These are phyloP conservation scores for Peniophora sp. DNA, from an alignment of 1,284 basidiomycete genomes.

Conservation along the genomic window DNA sequence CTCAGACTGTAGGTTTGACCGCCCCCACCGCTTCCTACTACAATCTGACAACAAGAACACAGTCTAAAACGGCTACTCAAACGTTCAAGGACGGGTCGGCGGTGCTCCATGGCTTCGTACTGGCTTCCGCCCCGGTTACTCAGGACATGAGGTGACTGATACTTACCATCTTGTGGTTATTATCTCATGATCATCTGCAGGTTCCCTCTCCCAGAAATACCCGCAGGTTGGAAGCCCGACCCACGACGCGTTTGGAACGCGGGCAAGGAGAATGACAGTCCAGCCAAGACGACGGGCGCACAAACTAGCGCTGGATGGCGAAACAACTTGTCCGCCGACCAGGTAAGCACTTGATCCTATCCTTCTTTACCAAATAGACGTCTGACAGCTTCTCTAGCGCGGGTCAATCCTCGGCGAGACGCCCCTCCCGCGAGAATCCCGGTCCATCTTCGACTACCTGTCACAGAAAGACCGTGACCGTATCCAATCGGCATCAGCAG, in stretches of 20 bases:
- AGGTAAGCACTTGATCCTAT: conserved; percentile 34
- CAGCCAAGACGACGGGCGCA: conserved; percentile 8
- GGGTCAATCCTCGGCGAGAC: conserved; percentile 81
- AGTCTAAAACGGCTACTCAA: conserved; percentile 9
- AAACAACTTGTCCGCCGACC: conserved; percentile 48
- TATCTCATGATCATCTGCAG: conserved; percentile 29
- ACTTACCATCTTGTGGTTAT: conserved; percentile 10
- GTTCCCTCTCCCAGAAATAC: conserved; percentile 77
- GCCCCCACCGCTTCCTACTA: too few species aligned
- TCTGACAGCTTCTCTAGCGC: conserved; percentile 38
- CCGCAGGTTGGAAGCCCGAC: conserved; percentile 79
- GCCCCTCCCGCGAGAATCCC: conserved; percentile 56
- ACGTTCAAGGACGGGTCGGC: conserved; percentile 58
- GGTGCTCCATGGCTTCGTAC: conserved; percentile 69
- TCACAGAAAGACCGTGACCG: conserved; percentile 86
- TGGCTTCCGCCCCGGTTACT: conserved; percentile 60
- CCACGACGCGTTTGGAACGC: conserved; percentile 73
- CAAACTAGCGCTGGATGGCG: conserved; percentile 4
- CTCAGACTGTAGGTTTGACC: background rate
- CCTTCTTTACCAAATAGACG: conserved; percentile 8
- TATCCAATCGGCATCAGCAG: conserved; percentile 55
- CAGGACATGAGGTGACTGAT: conserved; percentile 62
- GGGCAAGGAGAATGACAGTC: conserved; percentile 39
- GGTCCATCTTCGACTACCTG: conserved; percentile 89
- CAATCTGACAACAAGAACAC: too few species aligned